These are phyloP conservation scores for Macadamia integrifolia DNA, from an alignment of 164 flowering plant genomes.

Conservation along the genomic window DNA sequence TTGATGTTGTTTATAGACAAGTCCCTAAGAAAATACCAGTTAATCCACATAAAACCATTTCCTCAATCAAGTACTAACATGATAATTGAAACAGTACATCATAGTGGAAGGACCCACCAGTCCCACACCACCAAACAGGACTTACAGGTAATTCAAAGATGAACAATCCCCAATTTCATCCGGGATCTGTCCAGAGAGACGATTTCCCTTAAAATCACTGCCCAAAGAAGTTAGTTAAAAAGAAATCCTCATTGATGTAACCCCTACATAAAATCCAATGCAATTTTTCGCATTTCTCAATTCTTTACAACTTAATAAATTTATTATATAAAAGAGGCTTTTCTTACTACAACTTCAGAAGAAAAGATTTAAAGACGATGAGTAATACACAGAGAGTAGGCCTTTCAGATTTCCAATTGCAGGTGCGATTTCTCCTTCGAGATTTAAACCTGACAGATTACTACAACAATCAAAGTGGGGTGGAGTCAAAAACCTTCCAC, in stretches of 20 bases:
- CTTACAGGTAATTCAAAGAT: slow-evolving; percentile 58
- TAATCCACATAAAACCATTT: not conserved
- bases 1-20: slow-evolving; percentile 61
- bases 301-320: not conserved
- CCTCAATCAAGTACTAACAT: not conserved
- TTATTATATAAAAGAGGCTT: too few relatives aligned
- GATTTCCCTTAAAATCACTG: slow-evolving; percentile 68
- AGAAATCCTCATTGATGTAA: not conserved
- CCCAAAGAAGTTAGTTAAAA: slow-evolving; percentile 3
- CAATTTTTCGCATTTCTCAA: not conserved
- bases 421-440: slow-evolving; percentile 87
- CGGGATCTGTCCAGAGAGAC: slow-evolving; percentile 73
- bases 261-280: not conserved
- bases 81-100: not conserved
- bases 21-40: slow-evolving; percentile 38
- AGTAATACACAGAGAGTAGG: slow-evolving; percentile 44
- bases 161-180: slow-evolving; percentile 83
- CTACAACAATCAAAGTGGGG: slow-evolving; percentile 30
- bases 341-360: not conserved
- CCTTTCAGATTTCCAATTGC: slow-evolving; percentile 60
- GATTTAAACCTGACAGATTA: slow-evolving; percentile 79
- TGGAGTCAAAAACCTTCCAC: not conserved
- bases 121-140: not conserved
- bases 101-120: not conserved
- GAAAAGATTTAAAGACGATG: not conserved